Percentiles rank a stretch among this genome's conserved stretches.
phyloP scores from a whole-genome alignment of 345 rosid species.

The Corymbia maculata region DNA sequence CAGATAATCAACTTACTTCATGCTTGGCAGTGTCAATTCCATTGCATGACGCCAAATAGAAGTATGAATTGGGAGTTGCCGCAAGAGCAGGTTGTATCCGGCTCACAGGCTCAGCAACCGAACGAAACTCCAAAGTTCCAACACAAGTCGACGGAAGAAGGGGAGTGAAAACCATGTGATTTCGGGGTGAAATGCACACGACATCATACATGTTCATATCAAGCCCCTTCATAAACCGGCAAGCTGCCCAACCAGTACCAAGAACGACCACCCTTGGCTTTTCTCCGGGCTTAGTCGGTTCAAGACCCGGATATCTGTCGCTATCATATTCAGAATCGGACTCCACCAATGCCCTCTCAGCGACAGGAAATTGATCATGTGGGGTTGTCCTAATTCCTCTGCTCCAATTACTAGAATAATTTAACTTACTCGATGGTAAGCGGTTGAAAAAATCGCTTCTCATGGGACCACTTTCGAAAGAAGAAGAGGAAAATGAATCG shows the following conservation, averaged over 20 bases:
- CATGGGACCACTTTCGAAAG: constrained; percentile 5
- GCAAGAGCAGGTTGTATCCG: constrained; percentile 78
- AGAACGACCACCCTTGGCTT: constrained; percentile 70
- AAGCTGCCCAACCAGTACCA: constrained; percentile 83
- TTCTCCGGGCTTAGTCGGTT: constrained; percentile 54
- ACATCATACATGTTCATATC: constrained; percentile 42
- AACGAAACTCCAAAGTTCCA: constrained; percentile 84
- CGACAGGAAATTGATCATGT: constrained; percentile 17
- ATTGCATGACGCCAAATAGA: constrained; percentile 72
- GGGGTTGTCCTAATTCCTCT: constrained; percentile 46
- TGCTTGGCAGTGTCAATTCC: constrained; percentile 59
- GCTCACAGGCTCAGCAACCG: constrained; percentile 80
- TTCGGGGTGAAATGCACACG: constrained; percentile 74
- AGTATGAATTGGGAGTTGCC: constrained; percentile 64
- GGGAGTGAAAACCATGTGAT: constrained; percentile 72
- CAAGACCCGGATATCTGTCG: constrained; percentile 34
- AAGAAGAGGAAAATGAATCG: constrained; percentile 2
- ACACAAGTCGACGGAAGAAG: constrained; percentile 18
- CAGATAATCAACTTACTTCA: constrained; percentile 33
- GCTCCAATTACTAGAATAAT: constrained; percentile 17
- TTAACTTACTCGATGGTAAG: constrained; percentile 4
- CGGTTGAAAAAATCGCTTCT: constrained; percentile 1
- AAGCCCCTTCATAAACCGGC: constrained; percentile 63
- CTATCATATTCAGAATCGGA: constrained; percentile 32
- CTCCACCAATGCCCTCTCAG: constrained; percentile 20